Evolutionary conservation across 345 rosid genomes (phyloP), one percentile per base, ranked within the genome.

Genomic region (Camelina neglecta): DNA sequence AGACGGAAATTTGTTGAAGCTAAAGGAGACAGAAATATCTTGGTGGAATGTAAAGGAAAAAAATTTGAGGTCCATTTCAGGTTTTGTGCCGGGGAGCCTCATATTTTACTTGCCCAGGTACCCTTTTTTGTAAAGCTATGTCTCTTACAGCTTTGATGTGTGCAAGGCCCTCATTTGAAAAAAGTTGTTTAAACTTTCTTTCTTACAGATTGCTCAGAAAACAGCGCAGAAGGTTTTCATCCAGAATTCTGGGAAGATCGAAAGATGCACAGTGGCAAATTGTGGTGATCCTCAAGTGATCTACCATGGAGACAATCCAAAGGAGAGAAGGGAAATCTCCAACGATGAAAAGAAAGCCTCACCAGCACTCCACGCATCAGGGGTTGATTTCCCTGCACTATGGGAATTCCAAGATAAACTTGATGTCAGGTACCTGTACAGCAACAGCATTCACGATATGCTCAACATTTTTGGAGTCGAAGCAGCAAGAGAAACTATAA

Each of bases 401-500:
- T 87, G 96, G 98, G 42, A 79, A 71, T 75, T 86, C 78, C 90
- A 88, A 81, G 97, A 89, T 63, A 57, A 56, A 56, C 88, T 96
- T 53, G 99, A 96, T 69, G 75, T 86, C 23, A 84, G 94, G 74
- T 95, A 91, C 58, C 44, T 96, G 35, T 96, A 96, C 80, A 85
- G 93, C 80, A 96, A 93, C 73, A 81, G 76, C 84, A 83, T 96
- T 53, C 90, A 91, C 38, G 90, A 86, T 4, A 87, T 96, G 87
- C 88, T 90, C 33, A 84, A 78, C 35, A 86, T 90, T 2, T 93
- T 83, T 23, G 99, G 98, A n/a, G 93, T 96, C 5, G 99, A 93
- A 84, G 97, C 97, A 4, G 99, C 99, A 0, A 82, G 99, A 83
- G 96, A 88, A 76, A 88, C 96, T 42, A 86, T 93, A 65, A 93